Base-by-base conservation (phyloP, 495 filamentous ascomycete species). In the Penicillium daleae region DNA sequence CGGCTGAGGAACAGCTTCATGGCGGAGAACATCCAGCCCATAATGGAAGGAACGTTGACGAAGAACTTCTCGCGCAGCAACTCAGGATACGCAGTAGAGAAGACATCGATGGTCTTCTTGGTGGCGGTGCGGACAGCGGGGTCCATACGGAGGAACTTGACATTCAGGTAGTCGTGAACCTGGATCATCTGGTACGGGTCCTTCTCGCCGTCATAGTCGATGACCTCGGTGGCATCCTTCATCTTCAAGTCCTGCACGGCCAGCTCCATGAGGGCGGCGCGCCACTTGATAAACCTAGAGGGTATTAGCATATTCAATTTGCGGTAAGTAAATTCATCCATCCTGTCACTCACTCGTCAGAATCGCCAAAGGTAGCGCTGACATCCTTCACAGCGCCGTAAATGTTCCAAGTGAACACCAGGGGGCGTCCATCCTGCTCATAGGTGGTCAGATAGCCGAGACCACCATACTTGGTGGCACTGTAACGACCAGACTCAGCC, bases 131-230 rank as follows among this genome's bases (percentile, higher is more conserved):
- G 89, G 65, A 91, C 82, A n/a, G 75, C 74, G 2, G 89, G 83
- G 55, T 91, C 86, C 71, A 87, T 82, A 24, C 90, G 87, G 46
- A 96, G 79, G 81, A 96, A 96, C 65, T 84, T 88, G 68, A 97
- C 85, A 53, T 85, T 86, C 63, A 90, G 79, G 81, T 96, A 97
- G 78, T 97, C 93, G 79, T 97, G 93, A 6, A 97, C 86, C 75
- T 97, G 92, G 62, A 90, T 82, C 72, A 92, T 90, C 77, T 92
- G 88, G 76, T 97, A 95, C 2, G 90, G 91, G 72, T 97, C 93
- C 19, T 65, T 63, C 48, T 81, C 76, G 63, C 84, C 82, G 54
- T 87, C 84, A 62, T 91, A 89, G 2, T 90, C 88, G 65, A 96
- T 93, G 29, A 88, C 84, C 57, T 81, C 76, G 19, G 85, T 90